Base-by-base conservation (phyloP, 2,329 filamentous ascomycete species). In the Bipolaris victoriae region DNA sequence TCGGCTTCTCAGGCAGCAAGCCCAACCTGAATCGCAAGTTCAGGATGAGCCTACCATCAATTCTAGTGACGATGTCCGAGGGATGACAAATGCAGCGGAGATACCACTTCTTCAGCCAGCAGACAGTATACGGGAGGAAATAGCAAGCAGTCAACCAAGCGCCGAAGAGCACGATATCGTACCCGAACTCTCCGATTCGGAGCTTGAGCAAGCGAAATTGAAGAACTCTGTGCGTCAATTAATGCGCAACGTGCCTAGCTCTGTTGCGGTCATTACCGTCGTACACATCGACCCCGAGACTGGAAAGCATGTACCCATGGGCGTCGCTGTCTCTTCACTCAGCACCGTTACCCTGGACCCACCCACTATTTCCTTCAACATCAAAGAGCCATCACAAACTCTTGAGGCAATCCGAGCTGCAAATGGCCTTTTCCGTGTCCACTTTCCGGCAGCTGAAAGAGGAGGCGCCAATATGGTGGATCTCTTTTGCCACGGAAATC, bases 351-450 rank as follows among this genome's bases (percentile, higher is more conserved):
- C 84, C 0, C 74, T 88, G 3, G 68, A 78, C 29, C 86, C 86
- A 1, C 84, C 86, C 0, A 78, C 84, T n/a, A 77, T 88, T 24
- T 85, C 84, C 1, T 88, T 88, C 79, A 88, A 88, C 60, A 79
- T 88, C 54, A 82, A 81, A 49, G 64, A 79, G 1, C 83, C 84
- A 1, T 87, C 85, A 1, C 77, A 81, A 36, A 87, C 85, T 0
- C 79, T 85, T 46, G 77, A 81, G 51, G 83, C 83, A 6, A 82
- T 88, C 18, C 81, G 80, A 0, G 65, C 64, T 3, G 69, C 74
- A 3, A 66, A 75, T 0, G 67, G 69, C 9, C 61, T 45, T 16
- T 83, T 88, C 60, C 77, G 79, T 6, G 78, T 85, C 0, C 82
- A 86, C 63, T 71, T 86, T n/a, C 76, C 86, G 2, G 55, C 60